phyloP scores from a whole-genome alignment of 495 filamentous ascomycete species.

The Lepidopterella palustris region DNA sequence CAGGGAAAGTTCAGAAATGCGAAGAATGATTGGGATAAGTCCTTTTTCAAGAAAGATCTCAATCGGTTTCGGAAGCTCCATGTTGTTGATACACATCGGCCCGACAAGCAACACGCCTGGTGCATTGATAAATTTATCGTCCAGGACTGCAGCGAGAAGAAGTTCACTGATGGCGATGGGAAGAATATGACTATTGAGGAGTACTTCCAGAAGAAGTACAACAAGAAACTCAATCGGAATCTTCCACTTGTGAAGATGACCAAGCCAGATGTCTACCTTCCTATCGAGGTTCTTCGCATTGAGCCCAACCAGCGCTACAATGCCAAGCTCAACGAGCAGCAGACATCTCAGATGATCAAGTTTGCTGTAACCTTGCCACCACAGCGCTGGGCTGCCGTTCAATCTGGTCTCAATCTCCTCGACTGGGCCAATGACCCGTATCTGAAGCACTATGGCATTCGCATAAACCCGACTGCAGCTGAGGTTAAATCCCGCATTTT shows the following conservation, averaged over 20 bases:
- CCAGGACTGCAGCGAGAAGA: slow-evolving; percentile 48
- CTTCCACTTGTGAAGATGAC: slow-evolving; percentile 67
- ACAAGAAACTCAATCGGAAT: slow-evolving; percentile 47
- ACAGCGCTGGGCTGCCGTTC: slow-evolving; percentile 55
- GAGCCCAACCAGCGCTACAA: slow-evolving; percentile 65
- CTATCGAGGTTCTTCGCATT: slow-evolving; percentile 67
- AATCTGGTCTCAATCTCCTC: slow-evolving; percentile 57
- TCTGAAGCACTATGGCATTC: slow-evolving; percentile 60
- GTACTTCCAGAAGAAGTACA: slow-evolving; percentile 65
- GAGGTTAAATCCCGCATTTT: slow-evolving; percentile 62
- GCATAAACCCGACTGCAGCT: slow-evolving; percentile 56
- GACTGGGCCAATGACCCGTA: slow-evolving; percentile 62
- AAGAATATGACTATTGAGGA: slow-evolving; percentile 45
- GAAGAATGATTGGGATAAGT: slow-evolving; percentile 27
- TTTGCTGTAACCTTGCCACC: slow-evolving; percentile 64
- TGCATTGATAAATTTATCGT: slow-evolving; percentile 57
- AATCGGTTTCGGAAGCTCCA: slow-evolving; percentile 56
- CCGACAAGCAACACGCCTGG: slow-evolving; percentile 39
- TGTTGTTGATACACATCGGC: slow-evolving; percentile 57
- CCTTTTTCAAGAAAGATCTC: slow-evolving; percentile 45
- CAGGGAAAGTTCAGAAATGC: slow-evolving; percentile 4
- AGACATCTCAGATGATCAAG: slow-evolving; percentile 81
- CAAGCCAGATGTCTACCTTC: slow-evolving; percentile 59
- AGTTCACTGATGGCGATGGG: slow-evolving; percentile 50
- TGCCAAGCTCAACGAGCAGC: slow-evolving; percentile 64